phyloP scores from a whole-genome alignment of 306 rosid genomes.

The Corylus americana region DNA sequence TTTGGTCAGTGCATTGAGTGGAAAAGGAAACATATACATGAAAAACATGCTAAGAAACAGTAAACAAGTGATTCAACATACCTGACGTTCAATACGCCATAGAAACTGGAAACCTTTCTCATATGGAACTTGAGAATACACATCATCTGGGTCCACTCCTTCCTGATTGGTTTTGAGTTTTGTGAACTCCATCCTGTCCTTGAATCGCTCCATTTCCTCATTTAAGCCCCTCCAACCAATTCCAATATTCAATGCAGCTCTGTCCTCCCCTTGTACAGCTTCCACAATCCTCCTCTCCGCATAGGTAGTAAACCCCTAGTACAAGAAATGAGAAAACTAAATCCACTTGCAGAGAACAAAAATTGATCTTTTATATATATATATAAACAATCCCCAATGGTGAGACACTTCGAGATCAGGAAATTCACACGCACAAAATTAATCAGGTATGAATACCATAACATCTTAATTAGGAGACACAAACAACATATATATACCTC shows the following conservation, averaged over 20 bases:
- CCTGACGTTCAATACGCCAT: conserved; percentile 93
- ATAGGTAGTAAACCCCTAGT: conserved; percentile 83
- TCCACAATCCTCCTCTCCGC: conserved; percentile 97
- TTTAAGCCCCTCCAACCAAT: conserved; percentile 85
- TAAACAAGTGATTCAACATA: conserved; percentile 20
- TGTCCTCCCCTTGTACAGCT: conserved; percentile 87
- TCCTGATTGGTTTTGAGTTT: conserved; percentile 81
- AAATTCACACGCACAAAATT: background rate
- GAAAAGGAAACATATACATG: background rate
- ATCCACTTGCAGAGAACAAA: conserved; percentile 4
- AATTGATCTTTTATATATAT: too few species aligned
- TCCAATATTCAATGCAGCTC: conserved; percentile 71
- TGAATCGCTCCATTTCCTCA: conserved; percentile 79
- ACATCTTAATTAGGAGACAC: background rate
- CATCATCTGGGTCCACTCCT: conserved; percentile 89
- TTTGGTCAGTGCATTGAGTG: background rate
- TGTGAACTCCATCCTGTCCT: conserved; percentile 86
- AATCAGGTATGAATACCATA: background rate
- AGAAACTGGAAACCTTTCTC: conserved; percentile 97
- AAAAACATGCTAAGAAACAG: background rate
- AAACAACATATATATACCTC: conserved; percentile 50
- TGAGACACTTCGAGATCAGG: background rate
- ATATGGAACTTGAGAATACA: conserved; percentile 79
- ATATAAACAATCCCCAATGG: background rate
- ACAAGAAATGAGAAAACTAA: conserved; percentile 26